phyloP scores from a whole-genome alignment of 2,329 filamentous ascomycete species.

The Epichloe bromicola region DNA sequence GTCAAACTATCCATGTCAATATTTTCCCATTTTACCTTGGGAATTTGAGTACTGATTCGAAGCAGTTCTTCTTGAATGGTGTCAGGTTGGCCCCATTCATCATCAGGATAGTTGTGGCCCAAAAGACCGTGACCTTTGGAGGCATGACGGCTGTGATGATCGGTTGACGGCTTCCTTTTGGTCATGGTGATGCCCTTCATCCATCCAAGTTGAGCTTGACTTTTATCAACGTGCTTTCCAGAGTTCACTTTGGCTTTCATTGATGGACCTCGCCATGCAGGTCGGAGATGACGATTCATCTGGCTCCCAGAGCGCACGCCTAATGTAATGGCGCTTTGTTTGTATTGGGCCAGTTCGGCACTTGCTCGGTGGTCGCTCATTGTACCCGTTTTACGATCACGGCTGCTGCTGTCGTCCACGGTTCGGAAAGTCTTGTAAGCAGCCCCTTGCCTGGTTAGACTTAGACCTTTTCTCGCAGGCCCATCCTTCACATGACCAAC shows the following conservation, averaged over 20 bases:
- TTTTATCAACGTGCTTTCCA: constrained; percentile 30
- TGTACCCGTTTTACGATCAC: constrained; percentile 45
- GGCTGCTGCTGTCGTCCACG: constrained; percentile 43
- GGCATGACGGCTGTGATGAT: constrained; percentile 29
- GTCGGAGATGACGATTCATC: constrained; percentile 17
- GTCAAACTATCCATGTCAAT: constrained; percentile 50
- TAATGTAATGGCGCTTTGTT: constrained; percentile 30
- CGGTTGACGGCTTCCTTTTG: constrained; percentile 34
- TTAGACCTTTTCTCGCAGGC: constrained; percentile 49
- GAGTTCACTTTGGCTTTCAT: constrained; percentile 42
- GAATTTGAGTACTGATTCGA: constrained; percentile 46
- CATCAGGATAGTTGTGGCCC: constrained; percentile 36
- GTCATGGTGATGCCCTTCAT: constrained; percentile 57
- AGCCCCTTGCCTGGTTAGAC: constrained; percentile 71
- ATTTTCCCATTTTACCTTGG: constrained; percentile 51
- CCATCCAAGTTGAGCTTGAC: constrained; percentile 50
- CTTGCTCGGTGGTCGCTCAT: constrained; percentile 47
- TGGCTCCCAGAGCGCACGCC: constrained; percentile 26
- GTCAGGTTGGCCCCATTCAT: constrained; percentile 48
- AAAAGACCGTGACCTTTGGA: constrained; percentile 40
- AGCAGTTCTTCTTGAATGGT: constrained; percentile 52
- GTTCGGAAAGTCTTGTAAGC: constrained; percentile 76
- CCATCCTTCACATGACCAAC: constrained; percentile 64
- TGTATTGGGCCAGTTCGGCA: constrained; percentile 27
- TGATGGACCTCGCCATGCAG: constrained; percentile 41